Percentiles rank a stretch among this genome's conserved stretches.
Evolutionary conservation across 2,329 filamentous ascomycete genomes (phyloP).

Genomic region (Penicillium vulpinum): DNA sequence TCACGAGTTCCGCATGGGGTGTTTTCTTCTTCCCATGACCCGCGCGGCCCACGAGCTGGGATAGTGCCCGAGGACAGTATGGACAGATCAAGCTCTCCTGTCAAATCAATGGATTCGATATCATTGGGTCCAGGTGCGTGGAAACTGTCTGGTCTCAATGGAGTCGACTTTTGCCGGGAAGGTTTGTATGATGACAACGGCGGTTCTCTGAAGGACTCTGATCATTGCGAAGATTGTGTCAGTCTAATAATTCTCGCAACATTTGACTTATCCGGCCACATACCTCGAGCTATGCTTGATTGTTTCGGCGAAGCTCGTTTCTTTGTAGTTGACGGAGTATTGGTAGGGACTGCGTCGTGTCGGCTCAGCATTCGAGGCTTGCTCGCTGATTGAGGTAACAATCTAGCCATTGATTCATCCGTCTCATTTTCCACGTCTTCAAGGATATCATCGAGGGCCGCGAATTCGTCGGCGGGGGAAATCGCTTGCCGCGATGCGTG

Average conservation of each 20-base stretch:
- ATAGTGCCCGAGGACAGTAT: constrained; percentile 41
- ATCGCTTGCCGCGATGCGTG: constrained; percentile 18
- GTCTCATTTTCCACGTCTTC: constrained; percentile 30
- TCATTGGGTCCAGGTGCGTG: constrained; percentile 29
- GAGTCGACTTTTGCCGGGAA: constrained; percentile 20
- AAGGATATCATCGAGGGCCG: constrained; percentile 20
- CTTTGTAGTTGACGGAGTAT: constrained; percentile 24
- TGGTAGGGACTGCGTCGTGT: constrained; percentile 21
- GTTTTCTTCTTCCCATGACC: constrained; percentile 47
- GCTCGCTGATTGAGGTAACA: constrained; percentile 43
- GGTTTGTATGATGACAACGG: constrained; percentile 20
- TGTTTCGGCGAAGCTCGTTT: constrained; percentile 12
- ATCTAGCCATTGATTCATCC: constrained; percentile 45
- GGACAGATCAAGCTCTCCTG: constrained; percentile 38
- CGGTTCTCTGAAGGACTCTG: constrained; percentile 20
- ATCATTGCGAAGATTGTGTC: neutral
- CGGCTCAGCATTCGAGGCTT: constrained; percentile 44
- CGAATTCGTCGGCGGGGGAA: constrained; percentile 20
- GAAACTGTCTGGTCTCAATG: constrained; percentile 19
- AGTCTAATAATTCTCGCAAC: neutral
- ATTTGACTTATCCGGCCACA: neutral
- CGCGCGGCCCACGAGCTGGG: constrained; percentile 43
- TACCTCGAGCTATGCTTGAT: constrained; percentile 29
- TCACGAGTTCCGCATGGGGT: constrained; percentile 38
- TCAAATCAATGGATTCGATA: constrained; percentile 50